Conservation (phyloP, 768 basidiomycete species). For the Lanmaoa pseudosensibilis region DNA sequence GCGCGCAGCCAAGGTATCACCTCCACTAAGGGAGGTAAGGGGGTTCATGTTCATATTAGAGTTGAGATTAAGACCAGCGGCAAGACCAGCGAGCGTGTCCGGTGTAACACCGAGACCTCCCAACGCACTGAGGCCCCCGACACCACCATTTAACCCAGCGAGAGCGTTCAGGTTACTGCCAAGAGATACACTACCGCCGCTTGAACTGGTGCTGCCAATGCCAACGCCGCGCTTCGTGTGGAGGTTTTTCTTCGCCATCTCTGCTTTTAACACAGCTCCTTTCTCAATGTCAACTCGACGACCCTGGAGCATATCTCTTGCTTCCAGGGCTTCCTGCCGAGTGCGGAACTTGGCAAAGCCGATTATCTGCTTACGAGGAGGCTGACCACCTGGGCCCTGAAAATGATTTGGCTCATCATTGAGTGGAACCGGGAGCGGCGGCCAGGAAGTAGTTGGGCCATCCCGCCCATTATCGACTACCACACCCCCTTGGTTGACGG, state of each 20-base stretch:
- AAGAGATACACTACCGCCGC: conserved; percentile 30
- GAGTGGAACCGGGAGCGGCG: conserved; percentile 37
- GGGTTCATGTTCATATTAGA: conserved; percentile 28
- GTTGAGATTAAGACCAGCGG: conserved; percentile 33
- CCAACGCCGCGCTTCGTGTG: conserved; percentile 92
- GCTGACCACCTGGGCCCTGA: conserved; percentile 35
- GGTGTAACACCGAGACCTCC: conserved; percentile 29
- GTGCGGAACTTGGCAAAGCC: conserved; percentile 96
- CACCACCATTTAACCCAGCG: conserved; percentile 25
- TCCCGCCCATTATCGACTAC: conserved; percentile 79
- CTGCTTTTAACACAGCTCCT: conserved; percentile 90
- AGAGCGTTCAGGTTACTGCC: conserved; percentile 27
- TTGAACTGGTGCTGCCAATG: conserved; percentile 43
- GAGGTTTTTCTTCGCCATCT: conserved; percentile 99
- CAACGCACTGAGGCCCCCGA: conserved; percentile 29
- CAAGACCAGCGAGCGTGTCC: conserved; percentile 29
- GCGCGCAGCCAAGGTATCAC: conserved; percentile 36
- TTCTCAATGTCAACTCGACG: conserved; percentile 90
- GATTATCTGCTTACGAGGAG: conserved; percentile 92
- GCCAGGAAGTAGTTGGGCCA: conserved; percentile 71
- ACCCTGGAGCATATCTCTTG: conserved; percentile 86
- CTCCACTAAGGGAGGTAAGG: conserved; percentile 24
- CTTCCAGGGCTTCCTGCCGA: conserved; percentile 81
- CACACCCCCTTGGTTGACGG: conserved; percentile 78
- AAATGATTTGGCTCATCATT: conserved; percentile 35